Evolutionary conservation across 768 basidiomycete genomes (phyloP).

Genomic region (Amanita rimosa): DNA sequence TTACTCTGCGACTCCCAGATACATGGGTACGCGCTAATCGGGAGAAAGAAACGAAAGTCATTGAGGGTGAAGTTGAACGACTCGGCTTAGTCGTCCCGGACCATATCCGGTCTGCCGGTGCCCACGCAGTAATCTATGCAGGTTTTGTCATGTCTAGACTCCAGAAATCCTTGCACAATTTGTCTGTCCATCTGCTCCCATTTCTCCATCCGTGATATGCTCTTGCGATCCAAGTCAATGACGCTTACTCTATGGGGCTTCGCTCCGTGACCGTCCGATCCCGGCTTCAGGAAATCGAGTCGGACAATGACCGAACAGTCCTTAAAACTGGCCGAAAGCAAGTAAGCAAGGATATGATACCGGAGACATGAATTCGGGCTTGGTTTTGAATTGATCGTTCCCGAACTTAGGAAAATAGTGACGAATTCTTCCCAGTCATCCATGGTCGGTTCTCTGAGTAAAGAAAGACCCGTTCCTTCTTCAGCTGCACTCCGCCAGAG

Average conservation of each 20-base stretch:
- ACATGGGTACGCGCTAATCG: background rate
- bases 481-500: slow-evolving; percentile 20
- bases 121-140: slow-evolving; percentile 1
- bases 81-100: background rate
- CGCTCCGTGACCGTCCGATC: background rate
- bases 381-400: slow-evolving; percentile 22
- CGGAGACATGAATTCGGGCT: slow-evolving; percentile 35
- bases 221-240: slow-evolving; percentile 85
- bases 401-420: slow-evolving; percentile 33
- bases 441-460: slow-evolving; percentile 38
- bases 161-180: slow-evolving; percentile 24
- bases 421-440: slow-evolving; percentile 60
- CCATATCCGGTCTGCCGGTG: background rate
- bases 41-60: slow-evolving; percentile 2
- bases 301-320: slow-evolving; percentile 67
- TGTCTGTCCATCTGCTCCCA: slow-evolving; percentile 69
- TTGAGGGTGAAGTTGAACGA: background rate
- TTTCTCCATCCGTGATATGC: slow-evolving; percentile 43
- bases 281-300: slow-evolving; percentile 18
- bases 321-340: slow-evolving; percentile 91
- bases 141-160: background rate
- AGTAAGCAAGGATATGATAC: slow-evolving; percentile 60
- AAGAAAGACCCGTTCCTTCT: background rate
- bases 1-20: background rate
- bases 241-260: slow-evolving; percentile 37